Conservation (phyloP, 164 flowering plant genomes). For the Macadamia tetraphylla region DNA sequence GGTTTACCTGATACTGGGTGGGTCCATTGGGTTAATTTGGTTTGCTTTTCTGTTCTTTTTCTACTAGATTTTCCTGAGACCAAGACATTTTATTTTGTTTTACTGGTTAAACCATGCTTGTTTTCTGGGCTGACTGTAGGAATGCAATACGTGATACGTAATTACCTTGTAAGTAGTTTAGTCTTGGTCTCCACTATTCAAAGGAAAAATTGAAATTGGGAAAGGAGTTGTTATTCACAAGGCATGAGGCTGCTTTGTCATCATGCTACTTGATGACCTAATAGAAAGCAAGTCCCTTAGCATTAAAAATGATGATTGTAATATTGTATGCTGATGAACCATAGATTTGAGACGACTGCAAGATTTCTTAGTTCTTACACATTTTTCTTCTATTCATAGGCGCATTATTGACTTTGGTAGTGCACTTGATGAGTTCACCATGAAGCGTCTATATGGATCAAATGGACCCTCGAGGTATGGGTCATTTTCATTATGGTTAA, state of each 20-base stretch:
- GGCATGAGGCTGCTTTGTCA: not conserved
- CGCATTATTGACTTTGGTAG: constrained; percentile 99
- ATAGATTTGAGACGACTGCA: not conserved
- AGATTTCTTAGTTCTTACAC: not conserved
- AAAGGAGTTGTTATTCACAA: too few relatives aligned
- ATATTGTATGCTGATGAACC: not conserved
- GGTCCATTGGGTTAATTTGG: too few relatives aligned
- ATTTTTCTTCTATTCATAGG: constrained; percentile 36
- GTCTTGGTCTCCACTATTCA: too few relatives aligned
- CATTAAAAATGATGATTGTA: not conserved
- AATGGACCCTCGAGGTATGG: constrained; percentile 86
- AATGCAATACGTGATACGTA: too few relatives aligned
- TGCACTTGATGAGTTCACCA: constrained; percentile 76
- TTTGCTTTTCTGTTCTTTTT: too few relatives aligned
- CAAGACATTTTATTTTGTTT: too few relatives aligned
- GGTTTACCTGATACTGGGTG: too few relatives aligned
- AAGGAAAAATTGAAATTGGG: too few relatives aligned
- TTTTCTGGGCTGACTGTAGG: too few relatives aligned
- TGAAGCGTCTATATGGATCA: constrained; percentile 82
- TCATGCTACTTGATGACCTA: not conserved
- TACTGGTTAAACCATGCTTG: too few relatives aligned
- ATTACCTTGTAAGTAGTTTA: too few relatives aligned
- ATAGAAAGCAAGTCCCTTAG: not conserved
- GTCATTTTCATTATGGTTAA: not conserved
- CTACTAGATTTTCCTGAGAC: too few relatives aligned